A percentile compares a stretch with the other conserved stretches of the same genome.
These are phyloP conservation scores for Naumovozyma castellii DNA, from an alignment of 805 yeast species.

Conservation along the genomic window DNA sequence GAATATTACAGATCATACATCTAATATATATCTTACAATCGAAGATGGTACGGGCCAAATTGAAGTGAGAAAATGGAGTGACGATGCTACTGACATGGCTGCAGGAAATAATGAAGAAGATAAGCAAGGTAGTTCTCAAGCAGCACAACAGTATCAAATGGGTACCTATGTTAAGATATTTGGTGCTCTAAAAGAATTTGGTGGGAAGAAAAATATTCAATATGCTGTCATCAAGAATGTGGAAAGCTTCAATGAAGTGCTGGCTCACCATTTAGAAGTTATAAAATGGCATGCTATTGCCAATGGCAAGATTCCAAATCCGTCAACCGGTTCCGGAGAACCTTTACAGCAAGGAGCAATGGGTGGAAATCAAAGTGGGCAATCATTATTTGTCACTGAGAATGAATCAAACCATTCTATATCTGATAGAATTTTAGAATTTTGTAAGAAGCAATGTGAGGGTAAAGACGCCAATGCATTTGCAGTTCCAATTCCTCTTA, in stretches of 20 bases:
- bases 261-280: conserved; percentile 59
- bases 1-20: conserved; percentile 48
- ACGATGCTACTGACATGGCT: conserved; percentile 31
- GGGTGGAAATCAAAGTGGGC: conserved; percentile 20
- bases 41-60: conserved; percentile 73
- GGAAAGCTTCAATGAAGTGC: conserved; percentile 55
- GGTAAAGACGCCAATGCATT: conserved; percentile 45
- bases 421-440: conserved; percentile 38
- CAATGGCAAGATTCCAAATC: conserved; percentile 36
- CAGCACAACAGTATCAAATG: conserved; percentile 31
- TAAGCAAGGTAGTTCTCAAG: conserved; percentile 20
- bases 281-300: conserved; percentile 47
- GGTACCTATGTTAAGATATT: conserved; percentile 54
- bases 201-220: conserved; percentile 54
- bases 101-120: conserved; percentile 22
- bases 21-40: conserved; percentile 47
- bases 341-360: conserved; percentile 3
- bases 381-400: conserved; percentile 38
- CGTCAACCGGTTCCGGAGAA: conserved; percentile 2
- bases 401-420: conserved; percentile 29
- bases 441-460: conserved; percentile 39
- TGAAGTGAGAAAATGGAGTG: conserved; percentile 57
- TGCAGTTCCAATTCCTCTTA: conserved; percentile 62
- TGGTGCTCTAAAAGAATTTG: conserved; percentile 50
- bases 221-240: conserved; percentile 51